Base-by-base conservation (phyloP, 139 green algal genomes). In the Tetradesmus lagerheimii region DNA sequence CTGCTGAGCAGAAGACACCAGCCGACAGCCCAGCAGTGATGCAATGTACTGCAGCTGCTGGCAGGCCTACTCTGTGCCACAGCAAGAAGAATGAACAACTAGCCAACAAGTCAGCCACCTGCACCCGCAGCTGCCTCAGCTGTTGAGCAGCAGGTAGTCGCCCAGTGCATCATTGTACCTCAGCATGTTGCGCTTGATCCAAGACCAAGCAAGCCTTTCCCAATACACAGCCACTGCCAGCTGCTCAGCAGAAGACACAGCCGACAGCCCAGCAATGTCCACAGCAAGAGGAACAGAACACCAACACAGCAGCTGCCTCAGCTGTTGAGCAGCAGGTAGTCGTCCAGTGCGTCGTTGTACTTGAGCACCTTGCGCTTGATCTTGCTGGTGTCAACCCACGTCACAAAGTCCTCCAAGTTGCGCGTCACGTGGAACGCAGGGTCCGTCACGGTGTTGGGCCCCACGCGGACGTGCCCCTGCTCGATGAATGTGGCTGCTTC, bases 361-460 rank as follows among this genome's bases (percentile, higher is more conserved):
- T 96, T 93, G 91, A 96, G 71, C 43, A 99, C 97, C 94, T 99
- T 99, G 82, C 97, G 94, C 93, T 97, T 98, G 93, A 99, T 99
- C 94, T 98, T 99, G 89, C 83, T 95, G 9, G 97, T 99, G 93
- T 99, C 98, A 64, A 98, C 96, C 98, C 98, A 99, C 0, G 98
- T 99, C 53, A 99, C 96, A 92, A 99, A 99, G 94, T 99, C 98
- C 93, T 99, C 98, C 95, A 99, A 97, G 87, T 85, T 93, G 15
- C 96, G 92, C 0, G 97, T 99, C 18, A 99, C 97, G 75, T 97
- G 93, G 89, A 96, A 99, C 1, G 97, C 97, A 25, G 98, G 98
- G 85, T 99, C 97, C 0, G 95, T 97, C 27, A 99, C 95, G 0
- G 96, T 98, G 81, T 98, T 94, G 11, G 98, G 96, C 9, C 98